phyloP scores from a whole-genome alignment of 768 basidiomycete species.

The Auricularia sp. region DNA sequence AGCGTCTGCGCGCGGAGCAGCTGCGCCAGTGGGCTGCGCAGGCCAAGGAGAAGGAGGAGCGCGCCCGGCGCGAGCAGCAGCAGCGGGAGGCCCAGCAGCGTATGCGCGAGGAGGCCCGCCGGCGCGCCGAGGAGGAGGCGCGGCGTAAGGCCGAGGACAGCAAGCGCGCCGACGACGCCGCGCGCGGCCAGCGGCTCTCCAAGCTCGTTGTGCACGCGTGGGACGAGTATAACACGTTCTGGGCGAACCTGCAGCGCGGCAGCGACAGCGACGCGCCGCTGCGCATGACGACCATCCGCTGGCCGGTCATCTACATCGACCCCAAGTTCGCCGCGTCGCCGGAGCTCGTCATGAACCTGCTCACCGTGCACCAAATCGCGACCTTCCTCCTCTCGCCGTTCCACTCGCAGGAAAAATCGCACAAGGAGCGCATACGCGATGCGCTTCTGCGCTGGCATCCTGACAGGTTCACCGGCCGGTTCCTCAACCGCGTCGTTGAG shows the following conservation, averaged over 20 bases:
- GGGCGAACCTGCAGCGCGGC: not conserved
- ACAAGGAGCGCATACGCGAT: slow-evolving; percentile 54
- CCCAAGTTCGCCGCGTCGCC: not conserved
- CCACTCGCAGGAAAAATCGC: slow-evolving; percentile 1
- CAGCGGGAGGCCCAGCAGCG: not conserved
- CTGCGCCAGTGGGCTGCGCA: not conserved
- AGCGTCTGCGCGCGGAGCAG: not conserved
- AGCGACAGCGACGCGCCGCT: not conserved
- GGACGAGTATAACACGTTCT: not conserved
- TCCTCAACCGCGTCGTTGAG: not conserved
- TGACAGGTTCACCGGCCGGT: slow-evolving; percentile 38
- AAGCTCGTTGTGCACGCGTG: not conserved
- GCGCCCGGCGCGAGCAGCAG: not conserved
- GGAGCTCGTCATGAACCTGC: not conserved
- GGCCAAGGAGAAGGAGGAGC: slow-evolving; percentile 1
- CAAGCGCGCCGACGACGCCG: not conserved
- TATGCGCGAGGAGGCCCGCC: not conserved
- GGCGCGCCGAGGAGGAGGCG: not conserved
- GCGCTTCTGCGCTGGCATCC: slow-evolving; percentile 77
- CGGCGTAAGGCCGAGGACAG: not conserved
- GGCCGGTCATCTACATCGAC: not conserved
- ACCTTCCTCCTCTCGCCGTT: not conserved
- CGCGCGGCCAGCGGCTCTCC: not conserved
- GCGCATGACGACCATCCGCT: not conserved
- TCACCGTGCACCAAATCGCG: not conserved